Base-by-base conservation (phyloP, 2,329 filamentous ascomycete genomes). In the Capronia epimyces region DNA sequence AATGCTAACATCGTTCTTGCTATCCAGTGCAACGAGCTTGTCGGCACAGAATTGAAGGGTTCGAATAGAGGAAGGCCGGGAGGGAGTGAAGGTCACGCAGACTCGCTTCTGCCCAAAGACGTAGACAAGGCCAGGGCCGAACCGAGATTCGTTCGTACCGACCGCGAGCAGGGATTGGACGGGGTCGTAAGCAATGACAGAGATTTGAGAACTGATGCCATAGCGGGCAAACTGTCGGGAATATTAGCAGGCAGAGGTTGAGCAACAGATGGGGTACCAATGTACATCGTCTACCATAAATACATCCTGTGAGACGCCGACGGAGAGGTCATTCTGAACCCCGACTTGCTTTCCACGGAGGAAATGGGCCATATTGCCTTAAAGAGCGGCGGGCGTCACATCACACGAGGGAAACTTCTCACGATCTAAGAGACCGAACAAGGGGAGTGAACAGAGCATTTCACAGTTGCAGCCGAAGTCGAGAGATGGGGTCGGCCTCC, bases 111-210 rank as follows among this genome's bases (percentile, higher is more conserved):
- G 86, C 37, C 93, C 93, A 66, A 93, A 85, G 61, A 98, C 74
- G 69, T 95, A 95, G 66, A 98, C 86, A 66, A 90, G 84, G 20
- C 91, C 91, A 27, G 82, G 81, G 52, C 89, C 89, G 65, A 87
- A 95, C 63, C 86, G 83, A 59, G 86, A 89, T 69, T 94, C 86
- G 66, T 83, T 87, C 36, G 93, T 98, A 53, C 89, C 93, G 57
- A 97, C 81, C 36, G 93, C 93, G 45, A 98, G 78, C 50, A 98
- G 82, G 22, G 90, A 95, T 67, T 98, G 93, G 10, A 96, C 79
- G 1, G 93, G 90, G 60, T 97, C 90, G 72, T 95, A 97, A 54
- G 89, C 86, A 58, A 97, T 73, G 58, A 86, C 86, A 62, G 87
- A 89, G 62, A 78, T 75, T 61, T 79, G 79, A 16, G 84, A 89